These are phyloP conservation scores for Lactifluus echinatus DNA, from an alignment of 768 basidiomycete species.

Conservation along the genomic window DNA sequence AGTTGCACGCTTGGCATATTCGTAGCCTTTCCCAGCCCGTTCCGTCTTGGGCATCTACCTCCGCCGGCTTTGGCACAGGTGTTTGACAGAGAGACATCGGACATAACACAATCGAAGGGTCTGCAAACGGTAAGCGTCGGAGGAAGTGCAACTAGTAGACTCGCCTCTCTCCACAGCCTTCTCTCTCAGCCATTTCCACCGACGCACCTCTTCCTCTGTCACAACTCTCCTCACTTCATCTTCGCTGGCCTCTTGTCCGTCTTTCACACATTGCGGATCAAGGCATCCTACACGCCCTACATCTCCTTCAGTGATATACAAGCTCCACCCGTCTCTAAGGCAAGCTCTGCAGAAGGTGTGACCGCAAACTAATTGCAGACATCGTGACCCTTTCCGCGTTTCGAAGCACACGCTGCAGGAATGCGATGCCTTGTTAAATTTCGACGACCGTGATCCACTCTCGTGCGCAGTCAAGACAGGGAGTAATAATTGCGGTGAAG, in stretches of 20 bases:
- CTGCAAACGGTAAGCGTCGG: slow-evolving; percentile 29
- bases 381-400: slow-evolving; percentile 64
- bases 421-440: slow-evolving; percentile 60
- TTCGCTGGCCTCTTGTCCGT: slow-evolving; percentile 46
- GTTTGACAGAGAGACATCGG: slow-evolving; percentile 74
- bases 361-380: slow-evolving; percentile 57
- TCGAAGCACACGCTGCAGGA: slow-evolving; percentile 71
- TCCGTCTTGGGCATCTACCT: slow-evolving; percentile 38
- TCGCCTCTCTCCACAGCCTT: slow-evolving; percentile 69
- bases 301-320: slow-evolving; percentile 76
- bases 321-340: slow-evolving; percentile 70
- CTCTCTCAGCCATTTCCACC: slow-evolving; percentile 74
- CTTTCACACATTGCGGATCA: slow-evolving; percentile 70
- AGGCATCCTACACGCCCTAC: slow-evolving; percentile 73
- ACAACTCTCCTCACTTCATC: slow-evolving; percentile 70
- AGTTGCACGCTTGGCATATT: slow-evolving; percentile 60
- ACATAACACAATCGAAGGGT: slow-evolving; percentile 74
- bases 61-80: slow-evolving; percentile 53
- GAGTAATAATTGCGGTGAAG: slow-evolving; percentile 45
- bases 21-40: slow-evolving; percentile 67
- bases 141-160: background rate
- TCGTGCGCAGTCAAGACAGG: slow-evolving; percentile 44
- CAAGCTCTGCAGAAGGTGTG: slow-evolving; percentile 85
- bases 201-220: slow-evolving; percentile 48
- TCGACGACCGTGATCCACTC: slow-evolving; percentile 34